A percentile compares a stretch with the other conserved stretches of the same genome.
These are phyloP conservation scores for Didymella keratinophila DNA, from an alignment of 2,329 filamentous ascomycete genomes.

Conservation along the genomic window DNA sequence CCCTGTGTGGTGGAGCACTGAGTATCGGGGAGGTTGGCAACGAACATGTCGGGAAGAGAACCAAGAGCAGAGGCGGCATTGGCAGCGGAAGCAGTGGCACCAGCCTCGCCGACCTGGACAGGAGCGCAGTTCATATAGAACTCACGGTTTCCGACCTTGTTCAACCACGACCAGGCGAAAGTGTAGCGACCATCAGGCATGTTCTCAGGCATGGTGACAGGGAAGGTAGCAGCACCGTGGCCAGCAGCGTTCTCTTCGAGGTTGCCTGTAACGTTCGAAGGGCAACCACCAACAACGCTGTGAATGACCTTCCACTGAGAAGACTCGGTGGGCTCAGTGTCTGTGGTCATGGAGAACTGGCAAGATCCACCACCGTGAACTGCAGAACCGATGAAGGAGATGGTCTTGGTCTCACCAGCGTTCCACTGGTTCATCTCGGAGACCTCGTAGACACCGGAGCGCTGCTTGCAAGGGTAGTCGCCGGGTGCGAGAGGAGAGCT, in stretches of 20 bases:
- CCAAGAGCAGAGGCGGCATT: constrained; percentile 52
- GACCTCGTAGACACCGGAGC: constrained; percentile 56
- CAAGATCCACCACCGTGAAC: constrained; percentile 92
- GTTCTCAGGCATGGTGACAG: constrained; percentile 74
- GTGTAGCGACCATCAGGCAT: constrained; percentile 78
- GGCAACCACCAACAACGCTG: constrained; percentile 86
- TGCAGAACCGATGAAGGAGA: constrained; percentile 58
- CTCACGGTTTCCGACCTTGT: constrained; percentile 89
- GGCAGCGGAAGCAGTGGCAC: constrained; percentile 44
- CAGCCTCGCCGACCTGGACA: constrained; percentile 66
- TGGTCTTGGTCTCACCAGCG: constrained; percentile 59
- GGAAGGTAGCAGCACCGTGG: constrained; percentile 69
- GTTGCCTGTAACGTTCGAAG: constrained; percentile 63
- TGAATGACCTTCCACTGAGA: constrained; percentile 89
- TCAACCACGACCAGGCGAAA: constrained; percentile 94
- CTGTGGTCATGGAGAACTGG: constrained; percentile 85
- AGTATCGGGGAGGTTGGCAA: constrained; percentile 69
- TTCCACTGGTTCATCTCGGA: constrained; percentile 66
- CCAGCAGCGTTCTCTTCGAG: constrained; percentile 28
- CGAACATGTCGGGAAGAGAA: constrained; percentile 75
- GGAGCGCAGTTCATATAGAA: constrained; percentile 98
- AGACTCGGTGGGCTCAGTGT: constrained; percentile 66
- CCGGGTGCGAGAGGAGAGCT: constrained; percentile 70
- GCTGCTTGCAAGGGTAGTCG: constrained; percentile 85
- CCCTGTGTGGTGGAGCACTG: constrained; percentile 62